Base-by-base conservation (phyloP, 805 yeast species). In the Ogataea pilisensis region DNA sequence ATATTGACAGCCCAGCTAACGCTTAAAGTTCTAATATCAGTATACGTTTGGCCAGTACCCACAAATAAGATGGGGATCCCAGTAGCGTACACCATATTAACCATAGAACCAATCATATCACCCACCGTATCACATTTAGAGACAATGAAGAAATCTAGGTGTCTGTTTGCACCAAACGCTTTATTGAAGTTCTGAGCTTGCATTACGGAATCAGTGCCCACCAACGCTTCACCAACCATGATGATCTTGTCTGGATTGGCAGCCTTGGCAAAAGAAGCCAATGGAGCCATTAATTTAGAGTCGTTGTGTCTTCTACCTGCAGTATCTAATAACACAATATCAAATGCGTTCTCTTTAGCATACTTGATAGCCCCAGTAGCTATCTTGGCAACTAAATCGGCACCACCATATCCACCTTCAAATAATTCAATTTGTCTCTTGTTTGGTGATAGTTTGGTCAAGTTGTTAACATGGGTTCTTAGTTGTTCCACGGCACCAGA, bases 401-500 rank as follows among this genome's bases (percentile, higher is more conserved):
- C 93, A 31, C 95, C 95, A 46, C 98, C 98, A 54, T 91, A 91
- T 4, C 99, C 99, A 41, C 89, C 90, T 65, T 89, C 95, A 60
- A 84, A 91, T 26, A 91, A 66, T 59, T 89, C 96, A 37, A 88
- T 82, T 51, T 66, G 58, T 25, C 58, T 51, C 26, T 45, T 35
- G 14, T 50, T 49, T 35, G 72, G 75, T 25, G 87, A 81, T 31
- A 90, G 69, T 46, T 79, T 79, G 39, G 81, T 76, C 47, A 91
- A 69, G 55, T 93, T 86, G 46, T 82, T 81, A 2, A 91, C 98
- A 65, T 91, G 99, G 2, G 90, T 96, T 51, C 93, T 80, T 45
- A 91, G 70, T 65, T 91, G 99, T 61, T 91, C 98, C n/a, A 91
- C 97, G 1, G 99, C 99, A 38, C 99, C 99, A 1, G 96, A 87